Evolutionary conservation across 2,329 filamentous ascomycete species (phyloP).

Genomic region (Allantophomopsis cytisporea): DNA sequence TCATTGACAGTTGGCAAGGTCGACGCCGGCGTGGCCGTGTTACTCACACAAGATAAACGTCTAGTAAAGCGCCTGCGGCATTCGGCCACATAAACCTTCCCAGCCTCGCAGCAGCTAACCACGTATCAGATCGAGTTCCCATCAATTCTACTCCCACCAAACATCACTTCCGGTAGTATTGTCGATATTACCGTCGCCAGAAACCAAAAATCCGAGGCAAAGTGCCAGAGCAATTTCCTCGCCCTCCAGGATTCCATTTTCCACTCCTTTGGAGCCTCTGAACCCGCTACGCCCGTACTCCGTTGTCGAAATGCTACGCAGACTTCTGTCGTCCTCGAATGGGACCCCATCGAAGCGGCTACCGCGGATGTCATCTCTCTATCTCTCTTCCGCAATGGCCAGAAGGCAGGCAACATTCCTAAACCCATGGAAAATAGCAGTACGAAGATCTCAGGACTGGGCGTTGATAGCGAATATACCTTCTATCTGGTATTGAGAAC

Average conservation of each 20-base stretch:
- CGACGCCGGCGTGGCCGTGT: slow-evolving; percentile 93
- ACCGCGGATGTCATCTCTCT: slow-evolving; percentile 85
- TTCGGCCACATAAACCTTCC: neutral
- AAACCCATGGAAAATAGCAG: slow-evolving; percentile 75
- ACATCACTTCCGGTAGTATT: slow-evolving; percentile 92
- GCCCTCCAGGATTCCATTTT: slow-evolving; percentile 83
- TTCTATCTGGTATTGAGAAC: slow-evolving; percentile 91
- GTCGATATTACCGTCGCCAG: slow-evolving; percentile 93
- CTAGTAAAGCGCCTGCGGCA: slow-evolving; percentile 44
- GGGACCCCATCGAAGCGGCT: slow-evolving; percentile 88
- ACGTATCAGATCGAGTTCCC: slow-evolving; percentile 82
- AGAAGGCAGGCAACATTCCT: slow-evolving; percentile 92
- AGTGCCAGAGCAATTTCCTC: slow-evolving; percentile 64
- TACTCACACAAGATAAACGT: slow-evolving; percentile 92
- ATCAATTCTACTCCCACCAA: slow-evolving; percentile 87
- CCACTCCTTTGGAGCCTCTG: slow-evolving; percentile 68
- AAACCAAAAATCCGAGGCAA: slow-evolving; percentile 66
- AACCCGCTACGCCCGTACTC: slow-evolving; percentile 64
- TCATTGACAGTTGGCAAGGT: slow-evolving; percentile 98
- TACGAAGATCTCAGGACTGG: slow-evolving; percentile 92
- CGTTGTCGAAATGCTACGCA: slow-evolving; percentile 95
- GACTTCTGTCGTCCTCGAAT: slow-evolving; percentile 95
- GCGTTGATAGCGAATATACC: slow-evolving; percentile 91
- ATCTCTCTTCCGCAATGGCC: slow-evolving; percentile 86
- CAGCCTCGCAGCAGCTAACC: slow-evolving; percentile 9